Base-by-base conservation (phyloP, 2,329 filamentous ascomycete species). In the Fusarium stilboides region DNA sequence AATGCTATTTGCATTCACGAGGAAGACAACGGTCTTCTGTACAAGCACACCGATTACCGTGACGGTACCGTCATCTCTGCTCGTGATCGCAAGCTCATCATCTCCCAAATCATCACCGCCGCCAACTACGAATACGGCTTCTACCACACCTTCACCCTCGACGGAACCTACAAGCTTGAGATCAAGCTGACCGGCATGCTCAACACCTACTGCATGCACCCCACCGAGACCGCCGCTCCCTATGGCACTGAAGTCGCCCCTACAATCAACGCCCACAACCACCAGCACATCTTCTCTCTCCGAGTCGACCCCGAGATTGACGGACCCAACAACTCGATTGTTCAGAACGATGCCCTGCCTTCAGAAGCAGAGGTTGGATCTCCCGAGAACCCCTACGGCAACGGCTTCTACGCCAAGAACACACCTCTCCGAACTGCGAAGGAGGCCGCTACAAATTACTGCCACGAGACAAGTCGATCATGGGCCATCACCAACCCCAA, bases 1-100 rank as follows among this genome's bases (percentile, higher is more conserved):
- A 97, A 98, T 76, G 94, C 94, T 43, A 93, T 98, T 74, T 98
- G 94, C 80, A 94, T 98, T 71, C 94, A 98, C 81, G 77, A 81
- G 66, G 78, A 81, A 61, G 80, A 82, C 60, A 80, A 82, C 37
- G 89, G 89, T 6, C 88, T 91, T 24, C 81, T 86, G 14, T 91
- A 88, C 86, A 91, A 91, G 77, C 89, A 91, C 74, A 81, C 87
- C 8, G 89, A 90, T 75, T 89, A 85, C 79, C 84, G 88, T 3
- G 90, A 88, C 1, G 84, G 84, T 20, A 83, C 84, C 24, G 87
- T 88, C 13, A 84, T 88, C 6, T 86, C 89, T 0, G 85, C 85
- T 1, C 82, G 89, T 13, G 83, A 84, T 68, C 84, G 89, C 19
- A 85, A 89, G 60, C 83, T 91, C 14, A 86, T 91, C 20, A 80